These are phyloP conservation scores for Anthracocystis walkeri DNA, from an alignment of 1,284 basidiomycete species.

Conservation along the genomic window DNA sequence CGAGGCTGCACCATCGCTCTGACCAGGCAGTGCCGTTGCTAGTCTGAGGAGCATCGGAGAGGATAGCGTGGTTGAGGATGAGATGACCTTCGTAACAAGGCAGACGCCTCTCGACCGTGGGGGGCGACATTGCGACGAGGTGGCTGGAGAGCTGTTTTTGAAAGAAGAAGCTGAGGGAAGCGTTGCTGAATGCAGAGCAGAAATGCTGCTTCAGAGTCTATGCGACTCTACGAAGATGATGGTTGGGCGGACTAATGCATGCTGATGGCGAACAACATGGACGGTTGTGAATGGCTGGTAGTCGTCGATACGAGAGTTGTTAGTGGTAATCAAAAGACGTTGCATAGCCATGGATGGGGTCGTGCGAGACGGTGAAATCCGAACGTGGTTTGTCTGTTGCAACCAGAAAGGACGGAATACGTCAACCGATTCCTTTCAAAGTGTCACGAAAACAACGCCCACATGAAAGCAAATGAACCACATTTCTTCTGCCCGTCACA, in stretches of 20 bases:
- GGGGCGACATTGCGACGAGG: conserved; percentile 7
- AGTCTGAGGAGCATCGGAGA: conserved; percentile 19
- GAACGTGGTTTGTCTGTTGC: too few species aligned
- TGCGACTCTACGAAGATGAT: not conserved
- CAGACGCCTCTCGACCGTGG: conserved; percentile 11
- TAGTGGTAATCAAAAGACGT: too few species aligned
- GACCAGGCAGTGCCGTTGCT: conserved; percentile 30
- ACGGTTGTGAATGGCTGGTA: not conserved
- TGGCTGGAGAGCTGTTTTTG: not conserved
- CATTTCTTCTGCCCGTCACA: too few species aligned
- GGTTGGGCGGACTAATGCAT: not conserved
- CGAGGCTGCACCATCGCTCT: conserved; percentile 45
- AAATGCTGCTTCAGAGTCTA: not conserved
- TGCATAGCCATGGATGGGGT: too few species aligned
- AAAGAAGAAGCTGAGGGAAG: not conserved
- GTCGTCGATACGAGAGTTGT: too few species aligned
- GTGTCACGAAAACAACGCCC: too few species aligned
- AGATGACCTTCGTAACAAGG: conserved; percentile 40
- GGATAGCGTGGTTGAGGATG: conserved; percentile 21
- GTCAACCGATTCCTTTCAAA: too few species aligned
- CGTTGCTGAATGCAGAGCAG: not conserved
- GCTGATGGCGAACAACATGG: not conserved
- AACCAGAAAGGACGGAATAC: too few species aligned
- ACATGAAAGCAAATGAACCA: too few species aligned
- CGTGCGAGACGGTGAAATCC: too few species aligned